Evolutionary conservation across 768 basidiomycete species (phyloP), one percentile per base, ranked within the genome.

Genomic region (Phylloporus rhodoxanthus): DNA sequence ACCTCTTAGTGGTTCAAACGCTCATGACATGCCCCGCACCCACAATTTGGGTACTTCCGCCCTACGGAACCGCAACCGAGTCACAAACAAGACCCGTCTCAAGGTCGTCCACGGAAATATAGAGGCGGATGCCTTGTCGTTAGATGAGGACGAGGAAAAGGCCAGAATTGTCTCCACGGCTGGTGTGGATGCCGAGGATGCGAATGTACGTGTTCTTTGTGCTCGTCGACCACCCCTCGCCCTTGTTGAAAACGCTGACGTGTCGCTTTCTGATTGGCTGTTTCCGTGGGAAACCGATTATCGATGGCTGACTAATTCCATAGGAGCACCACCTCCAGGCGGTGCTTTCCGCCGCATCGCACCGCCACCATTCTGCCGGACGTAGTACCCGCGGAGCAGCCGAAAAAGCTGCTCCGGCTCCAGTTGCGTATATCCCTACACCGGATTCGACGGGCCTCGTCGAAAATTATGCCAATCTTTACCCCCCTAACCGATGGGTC

Each of bases 1-100:
- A 72, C 67, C 53, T 57, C 55, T 65, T 61, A 29, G 28, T 29
- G 28, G 10, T 67, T 62, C 56, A 58, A 59, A 62, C 66, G 65
- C 61, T 67, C 84, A 87, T 88, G 85, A 85, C 68, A 89, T 89
- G 87, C 86, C 86, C 79, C 86, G 86, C 64, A 84, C 82, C 70
- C 82, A 81, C 62, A 81, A 80, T 71, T 70, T 84, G 73, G 83
- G 80, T 70, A 79, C 84, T 60, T 84, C 87, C 53, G 80, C 85
- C 58, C 84, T 87, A 72, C 72, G 89, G 69, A 89, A 89, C 66
- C 84, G 88, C 70, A 90, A 89, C 72, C 84, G 88, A 68, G 85
- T 92, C 73, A 92, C 87, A 67, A 90, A 91, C 75, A 92, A 92
- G 77, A 89, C 87, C 61, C 82, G 88, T 53, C 86, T 92, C 65